Evolutionary conservation across 257 asterid genomes (phyloP).

Genomic region (Salvia splendens): DNA sequence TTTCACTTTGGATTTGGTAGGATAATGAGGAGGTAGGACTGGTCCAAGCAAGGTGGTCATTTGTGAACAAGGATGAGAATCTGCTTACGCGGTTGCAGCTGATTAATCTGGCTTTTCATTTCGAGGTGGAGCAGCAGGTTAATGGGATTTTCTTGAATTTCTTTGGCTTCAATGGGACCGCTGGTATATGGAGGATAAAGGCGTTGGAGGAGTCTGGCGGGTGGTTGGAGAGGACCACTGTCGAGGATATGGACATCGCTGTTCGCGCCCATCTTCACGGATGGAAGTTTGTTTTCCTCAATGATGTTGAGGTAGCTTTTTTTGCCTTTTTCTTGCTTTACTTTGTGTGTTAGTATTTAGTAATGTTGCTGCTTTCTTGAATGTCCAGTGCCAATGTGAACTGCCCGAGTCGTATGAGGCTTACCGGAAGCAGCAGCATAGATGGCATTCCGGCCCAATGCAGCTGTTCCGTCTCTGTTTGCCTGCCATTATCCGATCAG

Average conservation of each 20-base stretch:
- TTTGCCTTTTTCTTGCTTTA: not conserved
- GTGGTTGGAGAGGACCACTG: slow-evolving; percentile 70
- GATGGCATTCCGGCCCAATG: slow-evolving; percentile 99
- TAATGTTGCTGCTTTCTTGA: not conserved
- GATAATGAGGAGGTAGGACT: slow-evolving; percentile 82
- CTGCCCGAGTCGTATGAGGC: slow-evolving; percentile 92
- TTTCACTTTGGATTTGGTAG: slow-evolving; percentile 44
- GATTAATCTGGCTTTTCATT: slow-evolving; percentile 80
- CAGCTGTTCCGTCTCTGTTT: slow-evolving; percentile 86
- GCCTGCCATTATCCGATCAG: slow-evolving; percentile 66
- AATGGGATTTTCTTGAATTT: slow-evolving; percentile 77
- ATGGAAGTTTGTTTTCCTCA: slow-evolving; percentile 84
- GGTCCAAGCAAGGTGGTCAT: slow-evolving; percentile 97
- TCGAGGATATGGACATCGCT: too few relatives aligned
- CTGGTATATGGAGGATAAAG: slow-evolving; percentile 93
- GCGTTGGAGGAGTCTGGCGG: slow-evolving; percentile 93
- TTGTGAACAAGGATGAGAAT: slow-evolving; percentile 89
- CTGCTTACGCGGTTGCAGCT: slow-evolving; percentile 80
- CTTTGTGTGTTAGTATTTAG: slow-evolving; percentile 1
- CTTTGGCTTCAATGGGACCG: slow-evolving; percentile 93
- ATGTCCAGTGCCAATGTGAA: slow-evolving; percentile 76
- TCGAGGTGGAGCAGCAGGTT: slow-evolving; percentile 93
- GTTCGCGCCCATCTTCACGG: slow-evolving; percentile 80
- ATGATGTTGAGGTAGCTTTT: slow-evolving; percentile 74
- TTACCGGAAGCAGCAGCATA: slow-evolving; percentile 82